phyloP scores from a whole-genome alignment of 345 rosid genomes.

The Arabidopsis arenosa region DNA sequence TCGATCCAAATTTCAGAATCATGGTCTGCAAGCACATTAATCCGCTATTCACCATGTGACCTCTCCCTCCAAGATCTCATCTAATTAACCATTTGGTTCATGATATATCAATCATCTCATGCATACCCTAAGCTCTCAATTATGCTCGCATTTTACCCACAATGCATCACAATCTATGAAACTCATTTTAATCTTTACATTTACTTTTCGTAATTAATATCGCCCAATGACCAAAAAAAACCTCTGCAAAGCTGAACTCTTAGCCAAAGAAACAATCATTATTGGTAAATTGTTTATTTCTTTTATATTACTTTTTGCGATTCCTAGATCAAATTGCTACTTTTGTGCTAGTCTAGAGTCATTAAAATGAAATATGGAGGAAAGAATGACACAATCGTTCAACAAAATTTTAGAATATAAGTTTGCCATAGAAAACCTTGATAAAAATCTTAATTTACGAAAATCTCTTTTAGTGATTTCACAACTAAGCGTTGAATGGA shows the following conservation, averaged over 20 bases:
- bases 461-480: not conserved
- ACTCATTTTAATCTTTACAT: not conserved
- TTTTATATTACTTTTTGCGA: not conserved
- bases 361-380: not conserved
- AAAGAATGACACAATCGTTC: not conserved
- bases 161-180: not conserved
- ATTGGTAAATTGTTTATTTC: not conserved
- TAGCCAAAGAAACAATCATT: not conserved
- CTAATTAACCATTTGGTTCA: not conserved
- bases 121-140: not conserved
- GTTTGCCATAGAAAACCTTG: not conserved
- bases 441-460: not conserved
- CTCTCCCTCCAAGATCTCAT: not conserved
- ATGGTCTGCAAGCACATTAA: not conserved
- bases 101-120: not conserved
- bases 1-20: not conserved
- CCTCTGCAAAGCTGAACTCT: not conserved
- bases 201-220: not conserved
- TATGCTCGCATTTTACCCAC: not conserved
- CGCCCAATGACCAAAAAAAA: not conserved
- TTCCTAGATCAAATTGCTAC: not conserved
- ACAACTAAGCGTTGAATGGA: not conserved
- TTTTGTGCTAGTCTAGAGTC: not conserved
- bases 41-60: conserved; percentile 11
- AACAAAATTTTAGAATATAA: not conserved